Evolutionary conservation across 805 yeast genomes (phyloP).

Genomic region (Isabelozyma pseudorhagii): DNA sequence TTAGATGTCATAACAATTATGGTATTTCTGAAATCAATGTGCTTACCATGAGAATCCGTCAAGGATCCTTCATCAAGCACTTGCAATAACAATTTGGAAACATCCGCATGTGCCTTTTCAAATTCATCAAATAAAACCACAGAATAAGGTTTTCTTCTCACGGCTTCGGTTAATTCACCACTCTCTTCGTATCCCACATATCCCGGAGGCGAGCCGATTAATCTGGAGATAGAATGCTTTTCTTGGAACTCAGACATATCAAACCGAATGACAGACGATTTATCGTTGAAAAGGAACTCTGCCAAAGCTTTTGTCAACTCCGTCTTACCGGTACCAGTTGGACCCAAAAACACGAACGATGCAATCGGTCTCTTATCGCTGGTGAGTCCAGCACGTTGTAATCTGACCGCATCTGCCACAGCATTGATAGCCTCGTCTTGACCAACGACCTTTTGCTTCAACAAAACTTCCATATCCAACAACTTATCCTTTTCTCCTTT

Average conservation of each 20-base stretch:
- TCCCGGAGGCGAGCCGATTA: slow-evolving; percentile 98
- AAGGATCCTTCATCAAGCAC: slow-evolving; percentile 93
- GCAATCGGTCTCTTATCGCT: slow-evolving; percentile 95
- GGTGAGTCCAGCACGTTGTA: slow-evolving; percentile 95
- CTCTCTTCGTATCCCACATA: slow-evolving; percentile 95
- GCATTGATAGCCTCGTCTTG: slow-evolving; percentile 93
- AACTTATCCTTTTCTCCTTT: slow-evolving; percentile 93
- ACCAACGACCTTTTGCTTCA: slow-evolving; percentile 81
- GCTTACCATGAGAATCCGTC: slow-evolving; percentile 93
- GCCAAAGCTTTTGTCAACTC: slow-evolving; percentile 92
- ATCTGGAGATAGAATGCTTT: slow-evolving; percentile 82
- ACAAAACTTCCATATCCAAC: slow-evolving; percentile 77
- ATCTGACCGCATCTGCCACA: slow-evolving; percentile 88
- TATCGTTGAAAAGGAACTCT: slow-evolving; percentile 87
- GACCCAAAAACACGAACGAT: slow-evolving; percentile 93
- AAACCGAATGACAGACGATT: slow-evolving; percentile 80
- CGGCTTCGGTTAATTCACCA: slow-evolving; percentile 96
- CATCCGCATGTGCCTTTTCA: slow-evolving; percentile 95
- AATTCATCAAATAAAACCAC: slow-evolving; percentile 93
- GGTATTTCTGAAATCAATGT: slow-evolving; percentile 91
- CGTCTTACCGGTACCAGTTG: slow-evolving; percentile 98
- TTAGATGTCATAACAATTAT: slow-evolving; percentile 96
- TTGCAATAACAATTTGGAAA: slow-evolving; percentile 85
- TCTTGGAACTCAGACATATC: slow-evolving; percentile 99
- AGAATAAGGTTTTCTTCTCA: slow-evolving; percentile 90